phyloP scores from a whole-genome alignment of 2,329 filamentous ascomycete genomes.

The Cladophialophora chaetospira region DNA sequence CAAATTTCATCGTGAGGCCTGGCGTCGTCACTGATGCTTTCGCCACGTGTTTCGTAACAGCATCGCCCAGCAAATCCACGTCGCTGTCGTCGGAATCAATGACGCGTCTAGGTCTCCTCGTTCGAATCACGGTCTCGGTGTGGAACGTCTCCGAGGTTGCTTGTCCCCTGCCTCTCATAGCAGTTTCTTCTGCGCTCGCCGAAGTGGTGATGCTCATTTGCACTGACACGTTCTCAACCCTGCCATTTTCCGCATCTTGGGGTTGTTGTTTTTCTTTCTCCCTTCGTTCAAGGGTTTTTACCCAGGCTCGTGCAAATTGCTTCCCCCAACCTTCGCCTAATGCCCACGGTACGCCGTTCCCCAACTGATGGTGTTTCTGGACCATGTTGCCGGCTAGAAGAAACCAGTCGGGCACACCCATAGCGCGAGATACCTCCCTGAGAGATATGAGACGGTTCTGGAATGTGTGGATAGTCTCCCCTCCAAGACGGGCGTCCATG shows the following conservation, averaged over 20 bases:
- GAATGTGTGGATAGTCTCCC: conserved; percentile 61
- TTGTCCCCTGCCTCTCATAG: too few species aligned
- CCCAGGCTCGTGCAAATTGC: conserved; percentile 74
- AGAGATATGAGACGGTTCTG: conserved; percentile 64
- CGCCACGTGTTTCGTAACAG: too few species aligned
- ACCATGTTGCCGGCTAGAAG: conserved; percentile 61
- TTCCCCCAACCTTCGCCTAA: conserved; percentile 69
- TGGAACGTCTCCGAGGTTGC: too few species aligned
- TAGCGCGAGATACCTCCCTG: conserved; percentile 67
- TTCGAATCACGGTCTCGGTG: too few species aligned
- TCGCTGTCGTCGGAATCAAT: too few species aligned
- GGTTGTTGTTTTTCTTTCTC: not conserved
- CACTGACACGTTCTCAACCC: too few species aligned
- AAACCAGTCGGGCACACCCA: conserved; percentile 71
- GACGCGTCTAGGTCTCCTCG: too few species aligned
- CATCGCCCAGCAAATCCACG: too few species aligned
- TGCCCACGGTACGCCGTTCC: conserved; percentile 74
- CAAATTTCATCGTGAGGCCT: too few species aligned
- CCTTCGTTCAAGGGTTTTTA: conserved; percentile 1
- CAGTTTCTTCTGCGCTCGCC: too few species aligned
- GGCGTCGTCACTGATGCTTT: too few species aligned
- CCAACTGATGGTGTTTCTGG: conserved; percentile 67
- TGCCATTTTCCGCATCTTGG: not conserved
- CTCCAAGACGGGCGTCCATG: conserved; percentile 57
- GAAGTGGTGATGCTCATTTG: too few species aligned